Base-by-base conservation (phyloP, 1,284 basidiomycete genomes). In the Cutaneotrichosporon sp. region DNA sequence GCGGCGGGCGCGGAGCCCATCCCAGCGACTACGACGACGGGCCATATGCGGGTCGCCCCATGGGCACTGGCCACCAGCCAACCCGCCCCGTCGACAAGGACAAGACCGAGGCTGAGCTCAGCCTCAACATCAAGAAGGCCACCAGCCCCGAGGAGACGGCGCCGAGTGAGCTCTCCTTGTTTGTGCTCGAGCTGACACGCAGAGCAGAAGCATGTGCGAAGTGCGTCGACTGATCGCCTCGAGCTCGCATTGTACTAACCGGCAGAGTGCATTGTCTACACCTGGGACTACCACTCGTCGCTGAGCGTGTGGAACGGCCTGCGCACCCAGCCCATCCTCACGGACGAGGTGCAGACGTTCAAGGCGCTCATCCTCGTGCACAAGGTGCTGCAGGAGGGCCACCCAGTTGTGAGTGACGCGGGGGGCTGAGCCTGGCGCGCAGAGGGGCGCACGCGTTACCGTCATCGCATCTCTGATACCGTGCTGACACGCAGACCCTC, bases 271-370 rank as follows among this genome's bases (percentile, higher is more conserved):
- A 95, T 97, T 76, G 91, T 97, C 34, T 97, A 94, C 80, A 97
- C 94, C 16, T 97, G 94, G 94, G 94, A 97, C 79, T 97, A 97
- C 75, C 93, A 95, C 75, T 90, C 91, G n/a, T 95, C 93, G 42
- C 87, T 92, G 71, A 94, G 93, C 8, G 95, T 97, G 74, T 97
- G 95, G 95, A 93, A 91, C 69, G 92, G 92, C 27, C 84, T 97
- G 16, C 85, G 94, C 50, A 95, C 97, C 4, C 93, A 95, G 71
- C 94, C 94, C 38, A 95, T 97, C 70, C 82, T 97, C 25, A 87
- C 92, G 4, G 94, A 97, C 78, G 94, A 97, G 81, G 87, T 97
- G 0, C 93, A 95, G 81, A 95, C 94, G 0, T 97, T 97, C 85
- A 97, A 97, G 80, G 90, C 90, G 5, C 84, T 97, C 66, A 97